These are phyloP conservation scores for Ganoderma meredithae DNA, from an alignment of 1,284 basidiomycete genomes.

Conservation along the genomic window DNA sequence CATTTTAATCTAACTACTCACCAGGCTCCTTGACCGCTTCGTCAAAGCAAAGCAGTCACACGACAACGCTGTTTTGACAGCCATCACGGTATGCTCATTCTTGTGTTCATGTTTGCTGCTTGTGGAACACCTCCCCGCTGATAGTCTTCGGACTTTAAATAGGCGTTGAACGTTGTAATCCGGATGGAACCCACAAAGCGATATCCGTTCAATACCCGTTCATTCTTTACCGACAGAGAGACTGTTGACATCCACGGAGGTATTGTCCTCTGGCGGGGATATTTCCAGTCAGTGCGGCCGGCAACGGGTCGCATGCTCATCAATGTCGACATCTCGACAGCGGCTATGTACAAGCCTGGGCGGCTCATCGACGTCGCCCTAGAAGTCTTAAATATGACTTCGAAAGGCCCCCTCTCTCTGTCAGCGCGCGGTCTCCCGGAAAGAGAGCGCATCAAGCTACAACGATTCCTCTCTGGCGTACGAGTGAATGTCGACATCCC, in stretches of 20 bases:
- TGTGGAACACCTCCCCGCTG: constrained; percentile 6
- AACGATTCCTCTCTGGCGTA: constrained; percentile 67
- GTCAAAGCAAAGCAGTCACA: constrained; percentile 70
- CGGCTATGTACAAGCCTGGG: constrained; percentile 72
- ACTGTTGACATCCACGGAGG: constrained; percentile 70
- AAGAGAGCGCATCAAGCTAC: constrained; percentile 63
- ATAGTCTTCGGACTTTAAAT: constrained; percentile 1
- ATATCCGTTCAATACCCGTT: constrained; percentile 77
- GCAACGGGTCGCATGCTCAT: constrained; percentile 72
- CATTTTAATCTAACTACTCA: not conserved
- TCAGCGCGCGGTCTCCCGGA: constrained; percentile 54
- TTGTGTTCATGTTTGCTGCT: constrained; percentile 5
- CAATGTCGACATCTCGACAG: constrained; percentile 82
- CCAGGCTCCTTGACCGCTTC: constrained; percentile 70
- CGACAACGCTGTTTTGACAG: constrained; percentile 74
- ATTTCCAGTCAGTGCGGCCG: constrained; percentile 79
- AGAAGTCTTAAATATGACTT: constrained; percentile 52
- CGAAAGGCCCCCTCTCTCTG: constrained; percentile 48
- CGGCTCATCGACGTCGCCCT: constrained; percentile 60
- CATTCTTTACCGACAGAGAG: constrained; percentile 76
- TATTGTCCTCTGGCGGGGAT: constrained; percentile 75
- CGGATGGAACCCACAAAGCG: constrained; percentile 75
- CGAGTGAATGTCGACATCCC: constrained; percentile 55
- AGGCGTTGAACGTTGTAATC: constrained; percentile 80
- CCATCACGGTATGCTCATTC: constrained; percentile 63